Conservation (phyloP, 192 early-diverging fungal species). For the Ambispora gerdemannii region DNA sequence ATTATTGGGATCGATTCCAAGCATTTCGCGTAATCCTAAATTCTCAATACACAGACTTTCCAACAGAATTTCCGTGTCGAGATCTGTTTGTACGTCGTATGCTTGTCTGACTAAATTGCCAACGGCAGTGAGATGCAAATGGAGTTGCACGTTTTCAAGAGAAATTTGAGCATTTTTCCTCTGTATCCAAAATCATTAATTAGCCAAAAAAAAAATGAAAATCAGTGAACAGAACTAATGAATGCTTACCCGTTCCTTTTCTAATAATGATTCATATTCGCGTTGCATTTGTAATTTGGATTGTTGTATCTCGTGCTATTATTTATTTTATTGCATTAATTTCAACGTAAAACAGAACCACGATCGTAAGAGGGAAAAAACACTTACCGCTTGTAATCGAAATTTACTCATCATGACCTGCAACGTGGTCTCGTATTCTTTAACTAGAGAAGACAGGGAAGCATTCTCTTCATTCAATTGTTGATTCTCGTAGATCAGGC, state of each 20-base stretch:
- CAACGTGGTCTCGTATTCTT: constrained; percentile 28
- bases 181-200: background rate
- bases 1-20: background rate
- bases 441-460: constrained; percentile 10
- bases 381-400: constrained; percentile 18
- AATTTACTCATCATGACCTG: constrained; percentile 28
- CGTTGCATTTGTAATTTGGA: constrained; percentile 26
- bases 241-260: constrained; percentile 10
- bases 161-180: constrained; percentile 1
- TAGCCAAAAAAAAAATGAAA: background rate
- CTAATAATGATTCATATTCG: constrained; percentile 18
- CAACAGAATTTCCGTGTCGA: constrained; percentile 23
- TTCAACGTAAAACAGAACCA: background rate
- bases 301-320: constrained; percentile 26
- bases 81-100: constrained; percentile 15
- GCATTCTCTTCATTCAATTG: constrained; percentile 27
- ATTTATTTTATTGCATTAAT: background rate
- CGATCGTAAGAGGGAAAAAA: background rate
- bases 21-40: constrained; percentile 30
- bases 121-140: constrained; percentile 8
- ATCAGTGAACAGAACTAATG: background rate
- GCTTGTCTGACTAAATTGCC: constrained; percentile 27
- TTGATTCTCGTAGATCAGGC: constrained; percentile 19
- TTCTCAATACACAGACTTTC: constrained; percentile 30
- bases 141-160: constrained; percentile 18